Percentiles rank a stretch among this genome's conserved stretches.
Evolutionary conservation across 306 rosid genomes (phyloP).

Genomic region (Clitoria ternatea): DNA sequence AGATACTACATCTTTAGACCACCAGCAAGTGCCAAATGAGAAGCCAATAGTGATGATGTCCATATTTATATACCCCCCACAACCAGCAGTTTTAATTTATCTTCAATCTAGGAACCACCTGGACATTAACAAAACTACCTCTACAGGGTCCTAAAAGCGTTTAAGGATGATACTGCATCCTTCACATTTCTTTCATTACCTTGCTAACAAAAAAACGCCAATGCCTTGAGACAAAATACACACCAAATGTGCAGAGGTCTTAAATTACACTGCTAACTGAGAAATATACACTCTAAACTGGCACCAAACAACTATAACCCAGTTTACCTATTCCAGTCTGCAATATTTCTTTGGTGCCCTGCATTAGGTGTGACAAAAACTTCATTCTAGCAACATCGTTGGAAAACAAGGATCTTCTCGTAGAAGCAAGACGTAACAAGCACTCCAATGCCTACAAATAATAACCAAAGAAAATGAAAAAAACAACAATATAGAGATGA

Average conservation of each 20-base stretch:
- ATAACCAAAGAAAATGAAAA: neutral
- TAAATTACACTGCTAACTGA: neutral
- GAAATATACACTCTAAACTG: neutral
- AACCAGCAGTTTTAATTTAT: neutral
- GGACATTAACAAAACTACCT: neutral
- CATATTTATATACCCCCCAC: neutral
- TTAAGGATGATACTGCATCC: neutral
- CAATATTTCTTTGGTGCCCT: constrained; percentile 46
- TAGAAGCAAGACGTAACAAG: constrained; percentile 46
- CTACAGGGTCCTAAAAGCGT: neutral
- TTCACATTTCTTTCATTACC: neutral
- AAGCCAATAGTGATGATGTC: neutral
- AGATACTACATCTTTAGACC: neutral
- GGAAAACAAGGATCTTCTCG: constrained; percentile 41
- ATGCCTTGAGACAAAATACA: neutral
- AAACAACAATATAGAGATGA: neutral
- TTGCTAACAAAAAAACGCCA: neutral
- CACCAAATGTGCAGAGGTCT: neutral
- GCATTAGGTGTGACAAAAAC: constrained; percentile 46
- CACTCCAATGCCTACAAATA: constrained; percentile 45
- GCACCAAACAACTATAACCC: neutral
- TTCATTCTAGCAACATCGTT: constrained; percentile 36
- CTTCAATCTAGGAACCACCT: neutral
- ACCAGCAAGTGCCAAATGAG: neutral
- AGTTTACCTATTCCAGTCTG: constrained; percentile 40